A percentile compares a stretch with the other conserved stretches of the same genome.
phyloP scores from a whole-genome alignment of 805 yeast genomes.

The Saccharomycopsis capsularis region DNA sequence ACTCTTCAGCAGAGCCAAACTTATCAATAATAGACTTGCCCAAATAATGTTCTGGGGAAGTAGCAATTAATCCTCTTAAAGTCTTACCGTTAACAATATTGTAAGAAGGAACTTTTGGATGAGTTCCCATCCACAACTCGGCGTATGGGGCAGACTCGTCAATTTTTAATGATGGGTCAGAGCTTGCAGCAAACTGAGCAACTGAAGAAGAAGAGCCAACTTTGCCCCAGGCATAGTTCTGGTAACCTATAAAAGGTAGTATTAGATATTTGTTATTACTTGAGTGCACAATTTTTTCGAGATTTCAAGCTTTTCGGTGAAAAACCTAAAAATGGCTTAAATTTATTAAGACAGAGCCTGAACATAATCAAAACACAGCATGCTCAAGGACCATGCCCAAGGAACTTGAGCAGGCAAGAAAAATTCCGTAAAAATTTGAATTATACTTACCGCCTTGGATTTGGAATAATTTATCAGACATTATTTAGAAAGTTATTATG shows the following conservation, averaged over 20 bases:
- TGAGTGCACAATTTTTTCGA: not conserved
- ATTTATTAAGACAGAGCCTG: too few species aligned
- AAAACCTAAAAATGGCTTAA: too few species aligned
- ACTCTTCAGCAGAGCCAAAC: slow-evolving; percentile 54
- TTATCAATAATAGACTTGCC: slow-evolving; percentile 52
- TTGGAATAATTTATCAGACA: slow-evolving; percentile 25
- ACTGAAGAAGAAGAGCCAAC: slow-evolving; percentile 80
- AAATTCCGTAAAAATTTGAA: not conserved
- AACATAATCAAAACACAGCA: not conserved
- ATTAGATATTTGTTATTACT: not conserved
- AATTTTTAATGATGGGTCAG: slow-evolving; percentile 54
- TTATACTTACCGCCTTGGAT: slow-evolving; percentile 28
- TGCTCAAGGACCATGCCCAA: not conserved
- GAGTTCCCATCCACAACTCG: slow-evolving; percentile 99
- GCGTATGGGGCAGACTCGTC: slow-evolving; percentile 86
- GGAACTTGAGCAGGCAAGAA: not conserved
- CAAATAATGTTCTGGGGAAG: slow-evolving; percentile 50
- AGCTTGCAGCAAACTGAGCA: slow-evolving; percentile 73
- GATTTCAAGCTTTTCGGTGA: too few species aligned
- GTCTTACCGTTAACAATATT: slow-evolving; percentile 48
- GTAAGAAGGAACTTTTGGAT: slow-evolving; percentile 79
- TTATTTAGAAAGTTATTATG: too few species aligned
- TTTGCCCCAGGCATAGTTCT: slow-evolving; percentile 85
- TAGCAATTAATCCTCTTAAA: slow-evolving; percentile 60
- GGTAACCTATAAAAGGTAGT: slow-evolving; percentile 36